Base-by-base conservation (phyloP, 192 early-diverging fungal genomes). In the Podila epicladia region DNA sequence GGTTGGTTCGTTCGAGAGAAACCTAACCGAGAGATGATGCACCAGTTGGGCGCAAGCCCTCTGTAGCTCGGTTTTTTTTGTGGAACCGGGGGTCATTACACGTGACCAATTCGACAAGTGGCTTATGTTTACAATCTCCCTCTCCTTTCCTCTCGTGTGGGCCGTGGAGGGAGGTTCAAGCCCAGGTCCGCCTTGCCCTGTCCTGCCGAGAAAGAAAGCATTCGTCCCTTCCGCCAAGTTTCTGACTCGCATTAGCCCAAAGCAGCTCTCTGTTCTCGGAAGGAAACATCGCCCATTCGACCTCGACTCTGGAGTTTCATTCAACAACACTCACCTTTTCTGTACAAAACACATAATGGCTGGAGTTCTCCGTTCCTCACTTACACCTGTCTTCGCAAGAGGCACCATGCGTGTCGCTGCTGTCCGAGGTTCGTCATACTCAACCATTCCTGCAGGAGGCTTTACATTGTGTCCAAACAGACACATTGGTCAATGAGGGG, bases 301-400 rank as follows among this genome's bases (percentile, higher is more conserved):
- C 28, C 41, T 59, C 15, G 41, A 45, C 41, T 15, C 15, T 45
- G 41, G 41, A 45, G 41, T 45, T 45, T 45, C 13, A 45, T 45
- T 45, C 41, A 45, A 45, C 41, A 45, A 45, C 41, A 45, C 41
- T 15, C 13, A 45, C 41, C 41, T 45, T 45, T 17, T 15, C 41
- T 45, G 11, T 37, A 37, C 9, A 17, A 45, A 15, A 45, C 41
- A 45, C 41, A 65, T 48, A 22, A 80, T 80, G 77, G 71, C 77
- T 51, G 77, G 77, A 72, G 71, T 80, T 31, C 45, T 80, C 37
- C 77, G 77, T 53, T 69, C 77, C 3, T 65, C 64, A 35, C 22
- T 65, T 24, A 29, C 64, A 22, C 71, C 77, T 7, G 65, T 79
- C 57, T 66, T 72, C 32, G 71, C 77, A 45, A 80, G 77, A 65